Evolutionary conservation across 495 filamentous ascomycete species (phyloP), one percentile per base, ranked within the genome.

Genomic region (Copromyces sp.): DNA sequence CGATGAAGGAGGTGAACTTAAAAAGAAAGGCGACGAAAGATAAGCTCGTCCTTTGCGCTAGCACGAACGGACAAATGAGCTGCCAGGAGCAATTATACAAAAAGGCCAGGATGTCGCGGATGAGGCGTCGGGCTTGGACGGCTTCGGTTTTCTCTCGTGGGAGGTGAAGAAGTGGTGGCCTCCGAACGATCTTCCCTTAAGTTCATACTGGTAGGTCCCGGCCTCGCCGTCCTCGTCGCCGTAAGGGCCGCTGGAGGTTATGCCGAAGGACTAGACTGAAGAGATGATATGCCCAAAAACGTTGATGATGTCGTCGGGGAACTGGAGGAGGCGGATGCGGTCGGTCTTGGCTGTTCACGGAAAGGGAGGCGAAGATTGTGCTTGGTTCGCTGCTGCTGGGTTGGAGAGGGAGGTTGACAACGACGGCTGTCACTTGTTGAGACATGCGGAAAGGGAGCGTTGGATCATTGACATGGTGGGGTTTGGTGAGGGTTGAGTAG

Each of bases 271-370:
- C 72, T 74, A 78, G 39, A 73, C 70, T 38, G 82, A 76, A 7
- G 79, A 73, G 35, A 83, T 72, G 40, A 80, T 41, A 3, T 80
- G 47, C 16, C 78, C 78, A 6, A 84, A 44, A 69, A 78, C 76
- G 29, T 78, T 68, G 47, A 78, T 69, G 45, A 75, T 40, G 16
- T 61, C 37, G 17, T 69, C 14, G 14, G 74, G 77, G 69, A 78
- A 75, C 68, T 71, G 42, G 20, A 78, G 72, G 40, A 76, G 41
- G 59, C 76, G 74, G 42, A 77, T 24, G 40, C 38, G 72, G 68
- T 76, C 38, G 72, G 68, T 76, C 72, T 9, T 38, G 45, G 11
- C 75, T 68, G 68, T 77, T 76, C 68, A 79, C 29, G 37, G 74
- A 77, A 69, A 79, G 40, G 20, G 65, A 73, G 9, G 77, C 73